Conservation (phyloP, 2,329 filamentous ascomycete species). For the Colletotrichum cordylinicola region DNA sequence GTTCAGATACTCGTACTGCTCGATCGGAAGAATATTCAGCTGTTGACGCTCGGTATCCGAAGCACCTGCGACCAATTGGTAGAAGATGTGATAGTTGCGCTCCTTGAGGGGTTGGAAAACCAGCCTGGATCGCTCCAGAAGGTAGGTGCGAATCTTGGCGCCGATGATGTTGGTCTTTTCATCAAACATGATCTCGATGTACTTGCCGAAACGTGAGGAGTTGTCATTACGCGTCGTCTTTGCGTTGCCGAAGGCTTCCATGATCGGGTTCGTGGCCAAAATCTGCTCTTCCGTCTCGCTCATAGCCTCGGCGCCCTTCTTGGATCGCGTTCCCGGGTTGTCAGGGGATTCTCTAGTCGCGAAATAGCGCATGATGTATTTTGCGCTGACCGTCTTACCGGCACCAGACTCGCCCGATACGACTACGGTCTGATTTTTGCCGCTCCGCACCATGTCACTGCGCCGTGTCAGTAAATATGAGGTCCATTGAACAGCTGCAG, state of each 20-base stretch:
- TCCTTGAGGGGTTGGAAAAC: slow-evolving; percentile 98
- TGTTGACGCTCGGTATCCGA: slow-evolving; percentile 82
- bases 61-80: slow-evolving; percentile 94
- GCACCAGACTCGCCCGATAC: slow-evolving; percentile 99
- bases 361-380: slow-evolving; percentile 99
- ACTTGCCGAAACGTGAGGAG: slow-evolving; percentile 98
- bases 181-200: slow-evolving; percentile 99
- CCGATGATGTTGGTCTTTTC: slow-evolving; percentile 94
- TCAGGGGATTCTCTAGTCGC: slow-evolving; percentile 95
- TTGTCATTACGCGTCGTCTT: slow-evolving; percentile 99
- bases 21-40: slow-evolving; percentile 78
- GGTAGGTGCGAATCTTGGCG: slow-evolving; percentile 94
- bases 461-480: slow-evolving; percentile 39
- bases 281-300: slow-evolving; percentile 99
- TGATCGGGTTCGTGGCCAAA: slow-evolving; percentile 96
- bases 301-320: slow-evolving; percentile 80
- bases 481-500: not conserved
- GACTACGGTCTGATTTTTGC: slow-evolving; percentile 96
- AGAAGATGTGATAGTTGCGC: slow-evolving; percentile 99
- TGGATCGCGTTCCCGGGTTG: slow-evolving; percentile 78
- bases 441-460: slow-evolving; percentile 95
- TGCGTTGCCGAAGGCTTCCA: slow-evolving; percentile 99
- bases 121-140: slow-evolving; percentile 91
- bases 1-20: slow-evolving; percentile 95
- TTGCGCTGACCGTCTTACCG: slow-evolving; percentile 98